Evolutionary conservation across 345 rosid genomes (phyloP).

Genomic region (Boechera divaricarpa): DNA sequence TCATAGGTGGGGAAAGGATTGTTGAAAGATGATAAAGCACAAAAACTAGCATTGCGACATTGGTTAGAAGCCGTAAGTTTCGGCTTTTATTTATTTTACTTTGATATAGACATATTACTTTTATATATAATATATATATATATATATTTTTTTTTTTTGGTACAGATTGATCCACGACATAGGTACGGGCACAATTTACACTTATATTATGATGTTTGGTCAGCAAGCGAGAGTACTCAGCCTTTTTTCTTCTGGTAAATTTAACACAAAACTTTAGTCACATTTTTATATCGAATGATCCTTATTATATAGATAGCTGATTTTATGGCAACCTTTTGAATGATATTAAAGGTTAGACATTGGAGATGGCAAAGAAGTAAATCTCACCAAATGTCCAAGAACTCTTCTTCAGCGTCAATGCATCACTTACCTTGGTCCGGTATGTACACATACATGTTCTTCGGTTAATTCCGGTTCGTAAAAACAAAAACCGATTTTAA

Average conservation of each 20-base stretch:
- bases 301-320: not conserved
- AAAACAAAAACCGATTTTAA: not conserved
- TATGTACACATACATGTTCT: constrained; percentile 10
- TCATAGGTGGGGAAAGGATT: constrained; percentile 90
- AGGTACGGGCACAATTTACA: constrained; percentile 85
- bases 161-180: constrained; percentile 84
- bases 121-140: not conserved
- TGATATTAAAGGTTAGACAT: constrained; percentile 67
- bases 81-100: constrained; percentile 7
- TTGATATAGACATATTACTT: not conserved
- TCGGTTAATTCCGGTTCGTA: not conserved
- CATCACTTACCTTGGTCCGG: constrained; percentile 82
- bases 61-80: constrained; percentile 97
- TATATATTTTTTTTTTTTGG: not conserved
- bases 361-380: constrained; percentile 78
- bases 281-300: not conserved
- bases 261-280: constrained; percentile 18
- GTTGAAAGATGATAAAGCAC: constrained; percentile 85
- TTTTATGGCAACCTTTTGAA: constrained; percentile 9
- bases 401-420: constrained; percentile 61
- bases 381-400: constrained; percentile 60
- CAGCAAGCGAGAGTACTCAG: constrained; percentile 58
- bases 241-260: constrained; percentile 82
- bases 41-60: constrained; percentile 82
- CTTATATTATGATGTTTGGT: constrained; percentile 69